phyloP scores from a whole-genome alignment of 306 rosid species.

The Pueraria montana region DNA sequence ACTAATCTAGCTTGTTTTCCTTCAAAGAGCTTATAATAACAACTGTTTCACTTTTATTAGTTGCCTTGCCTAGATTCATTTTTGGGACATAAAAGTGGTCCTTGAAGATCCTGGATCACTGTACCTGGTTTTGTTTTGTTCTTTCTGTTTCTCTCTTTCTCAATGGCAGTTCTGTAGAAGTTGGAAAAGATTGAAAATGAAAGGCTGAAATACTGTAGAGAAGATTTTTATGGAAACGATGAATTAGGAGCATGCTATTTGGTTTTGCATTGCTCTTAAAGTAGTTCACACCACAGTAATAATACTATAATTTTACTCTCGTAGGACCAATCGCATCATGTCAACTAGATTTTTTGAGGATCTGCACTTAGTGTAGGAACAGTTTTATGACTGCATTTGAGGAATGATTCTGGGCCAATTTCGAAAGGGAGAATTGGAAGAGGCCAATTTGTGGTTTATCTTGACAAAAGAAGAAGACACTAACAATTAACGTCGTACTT shows the following conservation, averaged over 20 bases:
- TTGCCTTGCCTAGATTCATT: background rate
- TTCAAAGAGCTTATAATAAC: slow-evolving; percentile 26
- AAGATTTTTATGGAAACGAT: slow-evolving; percentile 41
- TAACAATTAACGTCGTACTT: background rate
- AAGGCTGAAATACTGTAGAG: slow-evolving; percentile 13
- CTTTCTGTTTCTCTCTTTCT: slow-evolving; percentile 14
- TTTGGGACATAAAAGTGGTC: slow-evolving; percentile 22
- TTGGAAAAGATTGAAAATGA: slow-evolving; percentile 12
- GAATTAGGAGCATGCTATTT: slow-evolving; percentile 28
- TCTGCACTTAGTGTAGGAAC: background rate
- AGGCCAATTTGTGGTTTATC: slow-evolving; percentile 21
- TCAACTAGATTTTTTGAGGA: slow-evolving; percentile 47
- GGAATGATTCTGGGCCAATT: slow-evolving; percentile 8
- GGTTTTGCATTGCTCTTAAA: slow-evolving; percentile 11
- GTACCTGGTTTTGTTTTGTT: background rate
- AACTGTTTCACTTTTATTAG: background rate
- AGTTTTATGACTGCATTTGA: slow-evolving; percentile 22
- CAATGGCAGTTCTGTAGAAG: slow-evolving; percentile 26
- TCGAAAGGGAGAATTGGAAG: background rate
- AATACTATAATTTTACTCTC: background rate
- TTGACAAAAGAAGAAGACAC: slow-evolving; percentile 1
- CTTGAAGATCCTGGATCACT: slow-evolving; percentile 40
- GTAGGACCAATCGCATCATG: slow-evolving; percentile 34
- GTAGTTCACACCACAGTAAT: background rate
- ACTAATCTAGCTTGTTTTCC: background rate